Evolutionary conservation across 345 rosid species (phyloP).

Genomic region (Salix suchowensis): DNA sequence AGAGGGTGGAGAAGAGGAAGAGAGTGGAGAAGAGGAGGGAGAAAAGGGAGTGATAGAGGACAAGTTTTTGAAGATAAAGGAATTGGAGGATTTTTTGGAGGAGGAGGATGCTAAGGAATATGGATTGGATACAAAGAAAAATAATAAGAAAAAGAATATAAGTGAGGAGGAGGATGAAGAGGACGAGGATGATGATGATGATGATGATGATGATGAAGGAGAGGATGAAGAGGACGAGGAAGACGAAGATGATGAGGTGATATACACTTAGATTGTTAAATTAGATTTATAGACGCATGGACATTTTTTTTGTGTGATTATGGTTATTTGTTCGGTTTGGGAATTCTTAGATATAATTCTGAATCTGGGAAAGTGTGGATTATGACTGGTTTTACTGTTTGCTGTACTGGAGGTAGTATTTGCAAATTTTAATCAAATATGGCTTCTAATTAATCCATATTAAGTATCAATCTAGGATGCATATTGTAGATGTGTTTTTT

Average conservation of each 20-base stretch:
- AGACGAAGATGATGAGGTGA: conserved; percentile 29
- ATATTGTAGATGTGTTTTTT: neutral
- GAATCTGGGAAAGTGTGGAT: neutral
- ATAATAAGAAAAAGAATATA: conserved; percentile 15
- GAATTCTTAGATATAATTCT: too few species aligned
- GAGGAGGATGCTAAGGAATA: conserved; percentile 77
- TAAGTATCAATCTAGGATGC: neutral
- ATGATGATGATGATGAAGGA: conserved; percentile 29
- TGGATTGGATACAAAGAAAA: conserved; percentile 46
- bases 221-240: conserved; percentile 37
- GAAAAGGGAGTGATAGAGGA: conserved; percentile 61
- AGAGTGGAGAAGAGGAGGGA: conserved; percentile 22
- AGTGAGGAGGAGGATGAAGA: conserved; percentile 13
- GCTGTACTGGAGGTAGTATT: neutral
- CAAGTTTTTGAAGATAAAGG: conserved; percentile 69
- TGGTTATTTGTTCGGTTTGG: neutral
- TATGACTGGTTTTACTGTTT: neutral
- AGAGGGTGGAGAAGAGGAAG: conserved; percentile 33
- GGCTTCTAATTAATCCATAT: neutral
- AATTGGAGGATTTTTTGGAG: conserved; percentile 63
- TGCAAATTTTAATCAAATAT: neutral
- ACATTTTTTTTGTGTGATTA: neutral
- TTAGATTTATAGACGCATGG: neutral
- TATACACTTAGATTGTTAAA: neutral
- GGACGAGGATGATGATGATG: conserved; percentile 18